These are phyloP conservation scores for Dictyophora rubrovolvata DNA, from an alignment of 768 basidiomycete genomes.

Conservation along the genomic window DNA sequence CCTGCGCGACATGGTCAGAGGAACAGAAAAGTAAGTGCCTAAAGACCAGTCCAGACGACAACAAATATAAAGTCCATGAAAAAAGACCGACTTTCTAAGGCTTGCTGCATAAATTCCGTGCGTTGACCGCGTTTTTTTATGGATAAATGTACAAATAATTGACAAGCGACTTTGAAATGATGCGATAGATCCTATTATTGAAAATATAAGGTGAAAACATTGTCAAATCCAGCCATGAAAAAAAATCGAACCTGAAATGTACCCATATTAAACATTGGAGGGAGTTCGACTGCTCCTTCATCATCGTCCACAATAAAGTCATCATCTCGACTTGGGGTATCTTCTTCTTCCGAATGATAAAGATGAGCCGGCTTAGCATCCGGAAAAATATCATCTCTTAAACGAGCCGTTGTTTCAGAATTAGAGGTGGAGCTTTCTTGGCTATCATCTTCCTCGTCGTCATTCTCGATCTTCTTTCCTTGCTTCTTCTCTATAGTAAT, in stretches of 20 bases:
- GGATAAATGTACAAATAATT: slow-evolving; percentile 77
- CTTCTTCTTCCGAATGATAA: slow-evolving; percentile 25
- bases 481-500: slow-evolving; percentile 37
- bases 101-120: slow-evolving; percentile 41
- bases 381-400: slow-evolving; percentile 25
- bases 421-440: slow-evolving; percentile 7
- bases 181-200: slow-evolving; percentile 48
- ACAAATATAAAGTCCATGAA: background rate
- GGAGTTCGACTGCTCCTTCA: slow-evolving; percentile 35
- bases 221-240: background rate
- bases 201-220: background rate
- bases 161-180: slow-evolving; percentile 83
- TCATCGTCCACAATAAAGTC: slow-evolving; percentile 62
- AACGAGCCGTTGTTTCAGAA: slow-evolving; percentile 10
- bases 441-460: slow-evolving; percentile 11
- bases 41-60: slow-evolving; percentile 20
- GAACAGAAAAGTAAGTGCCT: slow-evolving; percentile 65
- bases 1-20: slow-evolving; percentile 55
- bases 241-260: slow-evolving; percentile 38
- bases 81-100: slow-evolving; percentile 36
- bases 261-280: slow-evolving; percentile 71
- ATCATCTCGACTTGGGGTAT: slow-evolving; percentile 20
- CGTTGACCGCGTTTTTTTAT: slow-evolving; percentile 46
- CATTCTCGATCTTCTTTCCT: slow-evolving; percentile 18
- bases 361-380: slow-evolving; percentile 38